Evolutionary conservation across 306 rosid genomes (phyloP).

Genomic region (Canavalia gladiata): DNA sequence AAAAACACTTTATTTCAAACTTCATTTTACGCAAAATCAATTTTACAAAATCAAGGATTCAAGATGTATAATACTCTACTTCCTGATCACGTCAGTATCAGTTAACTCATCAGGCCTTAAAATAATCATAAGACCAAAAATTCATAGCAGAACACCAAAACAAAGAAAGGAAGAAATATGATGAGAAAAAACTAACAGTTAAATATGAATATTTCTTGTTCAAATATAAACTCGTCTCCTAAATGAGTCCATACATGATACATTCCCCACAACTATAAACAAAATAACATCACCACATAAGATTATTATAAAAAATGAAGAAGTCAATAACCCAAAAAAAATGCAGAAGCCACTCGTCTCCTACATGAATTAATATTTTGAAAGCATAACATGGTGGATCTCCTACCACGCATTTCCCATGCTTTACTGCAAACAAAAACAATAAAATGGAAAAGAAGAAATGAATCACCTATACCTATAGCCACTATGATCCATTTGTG

Average conservation of each 20-base stretch:
- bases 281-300: neutral
- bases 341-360: neutral
- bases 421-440: conserved; percentile 5
- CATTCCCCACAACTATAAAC: neutral
- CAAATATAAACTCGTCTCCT: neutral
- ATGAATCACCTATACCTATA: conserved; percentile 5
- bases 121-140: neutral
- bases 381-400: conserved; percentile 17
- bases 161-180: neutral
- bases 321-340: neutral
- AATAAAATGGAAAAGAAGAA: neutral
- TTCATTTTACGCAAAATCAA: neutral
- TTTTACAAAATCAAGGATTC: neutral
- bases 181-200: neutral
- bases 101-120: conserved; percentile 6
- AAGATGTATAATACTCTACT: neutral
- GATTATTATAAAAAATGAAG: neutral
- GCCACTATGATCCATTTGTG: conserved; percentile 2
- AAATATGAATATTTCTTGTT: neutral
- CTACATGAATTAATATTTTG: neutral
- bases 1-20: neutral
- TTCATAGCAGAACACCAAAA: neutral
- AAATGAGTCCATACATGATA: neutral
- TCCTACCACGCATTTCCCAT: conserved; percentile 11
- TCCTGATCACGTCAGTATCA: neutral